Conservation (phyloP, 192 early-diverging fungal genomes). For the Dissophora globulifera region DNA sequence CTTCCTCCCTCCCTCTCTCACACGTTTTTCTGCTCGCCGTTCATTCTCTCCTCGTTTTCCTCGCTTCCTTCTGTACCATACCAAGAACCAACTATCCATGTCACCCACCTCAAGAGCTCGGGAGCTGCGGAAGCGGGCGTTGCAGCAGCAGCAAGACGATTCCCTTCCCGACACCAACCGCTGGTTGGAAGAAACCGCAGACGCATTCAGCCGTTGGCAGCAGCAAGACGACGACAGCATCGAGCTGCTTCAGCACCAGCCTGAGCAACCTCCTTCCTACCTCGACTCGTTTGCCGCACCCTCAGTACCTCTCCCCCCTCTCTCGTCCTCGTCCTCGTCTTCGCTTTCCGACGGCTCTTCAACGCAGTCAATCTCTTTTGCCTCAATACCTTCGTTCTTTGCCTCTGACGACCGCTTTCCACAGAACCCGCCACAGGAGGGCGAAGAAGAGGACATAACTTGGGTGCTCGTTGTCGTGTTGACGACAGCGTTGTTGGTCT, state of each 20-base stretch:
- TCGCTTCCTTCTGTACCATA: not conserved
- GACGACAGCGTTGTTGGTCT: slow-evolving; percentile 8
- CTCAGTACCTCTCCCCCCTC: not conserved
- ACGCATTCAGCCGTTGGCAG: slow-evolving; percentile 8
- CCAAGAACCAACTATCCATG: not conserved
- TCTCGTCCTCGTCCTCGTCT: not conserved
- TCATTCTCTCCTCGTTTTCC: not conserved
- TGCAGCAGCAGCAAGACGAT: not conserved
- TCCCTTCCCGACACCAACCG: not conserved
- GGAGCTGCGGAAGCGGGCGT: not conserved
- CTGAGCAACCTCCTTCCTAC: slow-evolving; percentile 6
- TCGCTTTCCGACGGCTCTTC: too few relatives aligned
- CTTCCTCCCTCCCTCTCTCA: not conserved
- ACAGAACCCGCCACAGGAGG: not conserved
- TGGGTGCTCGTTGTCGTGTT: slow-evolving; percentile 32
- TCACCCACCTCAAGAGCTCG: not conserved
- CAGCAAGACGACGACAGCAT: slow-evolving; percentile 4
- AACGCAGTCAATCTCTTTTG: not conserved
- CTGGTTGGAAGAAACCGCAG: not conserved
- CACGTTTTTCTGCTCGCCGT: not conserved
- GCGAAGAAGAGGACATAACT: slow-evolving; percentile 26
- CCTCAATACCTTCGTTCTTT: slow-evolving; percentile 14
- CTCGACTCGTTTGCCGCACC: slow-evolving; percentile 14
- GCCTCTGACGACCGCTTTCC: not conserved
- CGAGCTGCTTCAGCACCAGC: slow-evolving; percentile 5